phyloP scores from a whole-genome alignment of 495 filamentous ascomycete species.

The Talaromyces ruber region DNA sequence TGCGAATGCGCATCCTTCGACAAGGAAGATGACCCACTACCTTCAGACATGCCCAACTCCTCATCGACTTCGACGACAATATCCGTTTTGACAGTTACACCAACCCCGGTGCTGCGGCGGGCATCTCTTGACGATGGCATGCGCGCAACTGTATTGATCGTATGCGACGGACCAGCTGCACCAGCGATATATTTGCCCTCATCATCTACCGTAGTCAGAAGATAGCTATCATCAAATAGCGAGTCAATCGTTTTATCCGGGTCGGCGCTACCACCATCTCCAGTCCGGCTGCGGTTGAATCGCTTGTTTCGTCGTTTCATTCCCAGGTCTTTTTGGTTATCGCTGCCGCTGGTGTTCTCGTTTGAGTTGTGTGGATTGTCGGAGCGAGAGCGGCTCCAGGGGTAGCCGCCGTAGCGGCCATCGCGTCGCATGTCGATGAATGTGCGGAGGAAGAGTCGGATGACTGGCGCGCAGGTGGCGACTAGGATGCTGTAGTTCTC shows the following conservation, averaged over 20 bases:
- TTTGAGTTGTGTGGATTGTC: constrained; percentile 6
- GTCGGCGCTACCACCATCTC: background rate
- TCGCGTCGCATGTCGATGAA: constrained; percentile 16
- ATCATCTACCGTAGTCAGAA: background rate
- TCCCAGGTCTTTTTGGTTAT: constrained; percentile 9
- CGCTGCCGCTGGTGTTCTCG: constrained; percentile 6
- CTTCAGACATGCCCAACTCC: background rate
- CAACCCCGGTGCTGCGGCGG: constrained; percentile 11
- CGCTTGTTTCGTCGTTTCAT: background rate
- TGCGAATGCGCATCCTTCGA: background rate
- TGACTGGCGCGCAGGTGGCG: constrained; percentile 24
- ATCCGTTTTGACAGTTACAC: constrained; percentile 23
- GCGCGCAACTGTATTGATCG: background rate
- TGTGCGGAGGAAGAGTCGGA: constrained; percentile 22
- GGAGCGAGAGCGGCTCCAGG: constrained; percentile 19
- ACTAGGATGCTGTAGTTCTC: constrained; percentile 30
- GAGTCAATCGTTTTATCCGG: background rate
- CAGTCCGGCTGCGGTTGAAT: background rate
- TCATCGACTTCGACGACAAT: constrained; percentile 23
- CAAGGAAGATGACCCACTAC: background rate
- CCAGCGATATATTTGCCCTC: background rate
- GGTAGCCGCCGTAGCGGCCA: constrained; percentile 15
- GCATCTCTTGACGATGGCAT: background rate
- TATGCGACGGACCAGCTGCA: background rate
- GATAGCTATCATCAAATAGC: background rate